Evolutionary conservation across 805 yeast species (phyloP).

Genomic region (Cyberlindnera suaveolens): DNA sequence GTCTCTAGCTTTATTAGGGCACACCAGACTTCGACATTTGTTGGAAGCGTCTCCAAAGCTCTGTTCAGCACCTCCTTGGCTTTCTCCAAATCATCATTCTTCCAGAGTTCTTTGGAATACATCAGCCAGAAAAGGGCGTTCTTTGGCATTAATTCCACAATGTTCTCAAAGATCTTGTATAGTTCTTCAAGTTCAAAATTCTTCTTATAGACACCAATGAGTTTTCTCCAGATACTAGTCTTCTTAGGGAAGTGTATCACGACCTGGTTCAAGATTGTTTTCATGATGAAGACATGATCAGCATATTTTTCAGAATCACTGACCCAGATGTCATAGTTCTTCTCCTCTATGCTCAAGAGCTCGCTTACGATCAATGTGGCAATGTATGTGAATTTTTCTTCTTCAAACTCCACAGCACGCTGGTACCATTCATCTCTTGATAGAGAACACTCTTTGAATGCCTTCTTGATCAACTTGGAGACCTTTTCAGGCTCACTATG

Average conservation of each 20-base stretch:
- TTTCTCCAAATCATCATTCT: constrained; percentile 37
- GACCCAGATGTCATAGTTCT: constrained; percentile 20
- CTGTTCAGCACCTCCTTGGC: constrained; percentile 49
- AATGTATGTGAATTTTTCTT: constrained; percentile 38
- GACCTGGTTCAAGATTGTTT: constrained; percentile 41
- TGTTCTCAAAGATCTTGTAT: constrained; percentile 43
- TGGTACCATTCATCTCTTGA: constrained; percentile 45
- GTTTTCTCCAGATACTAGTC: constrained; percentile 42
- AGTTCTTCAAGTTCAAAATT: constrained; percentile 26
- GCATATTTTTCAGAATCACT: constrained; percentile 20
- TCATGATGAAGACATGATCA: constrained; percentile 16
- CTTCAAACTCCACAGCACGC: constrained; percentile 49
- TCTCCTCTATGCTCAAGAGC: constrained; percentile 30
- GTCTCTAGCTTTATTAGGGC: constrained; percentile 66
- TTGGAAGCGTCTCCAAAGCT: constrained; percentile 39
- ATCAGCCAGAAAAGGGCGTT: constrained; percentile 50
- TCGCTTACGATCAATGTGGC: constrained; percentile 47
- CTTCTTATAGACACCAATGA: constrained; percentile 32
- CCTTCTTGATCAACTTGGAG: constrained; percentile 42
- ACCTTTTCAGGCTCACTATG: constrained; percentile 39
- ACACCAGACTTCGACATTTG: constrained; percentile 55
- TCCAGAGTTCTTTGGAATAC: constrained; percentile 71
- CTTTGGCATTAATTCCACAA: constrained; percentile 44
- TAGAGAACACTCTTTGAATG: constrained; percentile 34
- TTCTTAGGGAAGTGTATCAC: constrained; percentile 42